Evolutionary conservation across 495 filamentous ascomycete species (phyloP), one percentile per base, ranked within the genome.

Genomic region (Daldinia concentrica): DNA sequence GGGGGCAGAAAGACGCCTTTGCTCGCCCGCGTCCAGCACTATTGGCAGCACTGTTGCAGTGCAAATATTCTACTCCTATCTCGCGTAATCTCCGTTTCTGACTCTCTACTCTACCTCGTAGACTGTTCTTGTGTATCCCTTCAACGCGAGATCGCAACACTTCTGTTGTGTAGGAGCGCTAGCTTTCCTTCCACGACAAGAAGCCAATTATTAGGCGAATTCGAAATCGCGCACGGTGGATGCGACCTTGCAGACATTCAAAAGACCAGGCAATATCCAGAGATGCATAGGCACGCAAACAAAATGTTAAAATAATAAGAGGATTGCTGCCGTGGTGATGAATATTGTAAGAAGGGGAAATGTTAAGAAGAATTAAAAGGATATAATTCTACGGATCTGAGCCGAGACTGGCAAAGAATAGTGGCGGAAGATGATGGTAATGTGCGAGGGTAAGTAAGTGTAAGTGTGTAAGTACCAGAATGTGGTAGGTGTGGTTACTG

Each of bases 181-280:
- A 19, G 62, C 56, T 62, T 71, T 60, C 62, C 59, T 74, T 61
- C 62, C 54, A 70, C 64, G 22, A 56, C 58, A 17, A 48, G 45
- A 60, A 56, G 57, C 66, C 62, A 70, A 62, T 59, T 22, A 32
- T 58, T 74, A 66, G 71, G 71, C 71, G 71, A 74, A 74, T 41
- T 64, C 54, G 71, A 71, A 74, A 74, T 74, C 71, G 71, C 71
- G 71, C 66, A 74, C 66, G 71, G 67, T 71, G 60, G 60, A 67
- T 66, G 55, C 71, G 67, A 71, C 67, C 66, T 64, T 71, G 71
- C 71, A 74, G 62, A 74, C 71, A 74, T 74, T 74, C 71, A 74
- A 74, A 74, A 74, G 67, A 68, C 58, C 27, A 74, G 41, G 45
- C 29, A 70, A 45, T 74, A 74, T 71, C 71, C 71, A 74, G 71